These are phyloP conservation scores for Handroanthus guayacan DNA, from an alignment of 257 asterid species.

Conservation along the genomic window DNA sequence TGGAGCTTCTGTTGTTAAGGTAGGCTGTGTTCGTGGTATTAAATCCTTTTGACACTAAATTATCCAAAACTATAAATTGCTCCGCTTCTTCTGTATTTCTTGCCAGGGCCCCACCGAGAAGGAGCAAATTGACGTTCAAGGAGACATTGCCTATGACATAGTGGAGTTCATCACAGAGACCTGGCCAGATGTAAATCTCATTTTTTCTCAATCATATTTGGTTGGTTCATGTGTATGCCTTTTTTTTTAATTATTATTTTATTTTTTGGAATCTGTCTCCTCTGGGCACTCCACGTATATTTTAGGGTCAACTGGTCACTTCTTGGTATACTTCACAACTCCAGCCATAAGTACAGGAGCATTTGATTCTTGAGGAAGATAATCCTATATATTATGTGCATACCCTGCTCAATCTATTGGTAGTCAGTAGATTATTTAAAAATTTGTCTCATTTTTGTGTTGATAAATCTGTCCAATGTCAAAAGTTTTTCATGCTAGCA, in stretches of 20 bases:
- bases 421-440: not conserved
- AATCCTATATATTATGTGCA: constrained; percentile 8
- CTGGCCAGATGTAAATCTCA: constrained; percentile 83
- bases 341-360: not conserved
- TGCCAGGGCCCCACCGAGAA: constrained; percentile 96
- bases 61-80: constrained; percentile 23
- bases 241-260: not conserved
- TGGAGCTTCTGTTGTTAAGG: constrained; percentile 98
- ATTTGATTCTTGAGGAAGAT: not conserved
- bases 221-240: constrained; percentile 25
- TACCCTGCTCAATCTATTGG: not conserved
- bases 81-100: constrained; percentile 21
- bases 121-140: constrained; percentile 99
- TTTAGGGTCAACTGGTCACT: constrained; percentile 9
- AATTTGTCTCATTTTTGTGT: not conserved
- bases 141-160: constrained; percentile 93
- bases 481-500: not conserved
- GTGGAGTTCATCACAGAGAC: constrained; percentile 96
- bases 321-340: constrained; percentile 19
- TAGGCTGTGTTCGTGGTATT: constrained; percentile 38
- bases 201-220: constrained; percentile 30
- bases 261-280: not conserved
- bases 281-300: constrained; percentile 4
- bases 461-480: not conserved
- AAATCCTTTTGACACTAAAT: constrained; percentile 11